A percentile compares a stretch with the other conserved stretches of the same genome.
phyloP scores from a whole-genome alignment of 257 asterid genomes.

The Ilex asprella region DNA sequence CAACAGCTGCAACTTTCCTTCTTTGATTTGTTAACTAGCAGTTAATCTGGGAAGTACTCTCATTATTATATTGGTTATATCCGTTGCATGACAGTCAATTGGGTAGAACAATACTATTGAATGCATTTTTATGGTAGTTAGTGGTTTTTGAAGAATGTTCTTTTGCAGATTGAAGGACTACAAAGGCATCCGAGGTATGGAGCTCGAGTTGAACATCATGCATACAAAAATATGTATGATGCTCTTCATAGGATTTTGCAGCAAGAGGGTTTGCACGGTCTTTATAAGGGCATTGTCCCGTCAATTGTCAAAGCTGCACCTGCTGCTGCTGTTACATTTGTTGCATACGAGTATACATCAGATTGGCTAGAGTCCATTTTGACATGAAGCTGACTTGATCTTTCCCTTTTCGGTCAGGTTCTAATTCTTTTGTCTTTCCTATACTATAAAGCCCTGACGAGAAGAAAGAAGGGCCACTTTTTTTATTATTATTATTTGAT shows the following conservation, averaged over 20 bases:
- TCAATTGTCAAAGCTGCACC: slow-evolving; percentile 92
- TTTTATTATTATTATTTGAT: too few species aligned
- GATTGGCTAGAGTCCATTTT: slow-evolving; percentile 61
- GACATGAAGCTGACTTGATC: slow-evolving; percentile 35
- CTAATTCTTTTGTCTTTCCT: slow-evolving; percentile 12
- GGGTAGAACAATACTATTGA: too few species aligned
- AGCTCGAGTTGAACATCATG: slow-evolving; percentile 65
- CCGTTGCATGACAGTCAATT: too few species aligned
- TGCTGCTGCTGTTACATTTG: slow-evolving; percentile 91
- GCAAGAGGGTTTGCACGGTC: slow-evolving; percentile 71
- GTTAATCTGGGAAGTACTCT: too few species aligned
- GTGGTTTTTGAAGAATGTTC: neutral
- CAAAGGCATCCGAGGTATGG: slow-evolving; percentile 78
- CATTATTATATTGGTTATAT: too few species aligned
- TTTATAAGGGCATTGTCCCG: slow-evolving; percentile 87
- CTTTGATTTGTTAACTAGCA: too few species aligned
- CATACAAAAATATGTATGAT: slow-evolving; percentile 66
- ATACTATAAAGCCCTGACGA: slow-evolving; percentile 2
- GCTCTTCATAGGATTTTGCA: slow-evolving; percentile 45
- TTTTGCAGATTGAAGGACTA: slow-evolving; percentile 68
- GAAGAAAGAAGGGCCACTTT: neutral
- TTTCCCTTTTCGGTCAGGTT: slow-evolving; percentile 5
- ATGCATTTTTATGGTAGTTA: too few species aligned
- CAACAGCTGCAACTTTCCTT: too few species aligned
- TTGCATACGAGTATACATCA: slow-evolving; percentile 66